Evolutionary conservation across 192 early-diverging fungal genomes (phyloP).

Genomic region (Umbelopsis isabellina): DNA sequence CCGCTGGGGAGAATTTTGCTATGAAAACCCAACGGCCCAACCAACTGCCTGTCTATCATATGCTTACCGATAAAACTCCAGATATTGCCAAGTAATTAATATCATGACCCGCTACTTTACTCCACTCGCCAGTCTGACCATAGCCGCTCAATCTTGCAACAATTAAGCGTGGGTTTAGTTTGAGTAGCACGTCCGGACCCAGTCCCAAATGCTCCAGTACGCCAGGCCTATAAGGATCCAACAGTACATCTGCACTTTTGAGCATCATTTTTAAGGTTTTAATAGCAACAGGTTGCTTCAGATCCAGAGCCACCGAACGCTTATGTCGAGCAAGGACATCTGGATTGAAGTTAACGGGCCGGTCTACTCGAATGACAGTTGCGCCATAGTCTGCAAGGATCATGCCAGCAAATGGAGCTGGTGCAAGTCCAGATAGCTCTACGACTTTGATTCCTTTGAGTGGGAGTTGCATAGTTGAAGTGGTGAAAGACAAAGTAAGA

Average conservation of each 20-base stretch:
- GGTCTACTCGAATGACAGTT: constrained; percentile 66
- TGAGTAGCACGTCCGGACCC: constrained; percentile 60
- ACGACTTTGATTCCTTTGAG: constrained; percentile 57
- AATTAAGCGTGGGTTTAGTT: constrained; percentile 57
- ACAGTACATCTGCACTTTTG: constrained; percentile 58
- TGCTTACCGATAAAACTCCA: constrained; percentile 57
- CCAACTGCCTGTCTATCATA: not conserved
- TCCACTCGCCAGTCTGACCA: constrained; percentile 59
- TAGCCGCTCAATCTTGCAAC: constrained; percentile 71
- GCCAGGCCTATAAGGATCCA: constrained; percentile 73
- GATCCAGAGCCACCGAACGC: constrained; percentile 62
- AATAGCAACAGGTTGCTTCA: constrained; percentile 54
- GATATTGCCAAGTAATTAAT: constrained; percentile 73
- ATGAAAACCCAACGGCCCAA: not conserved
- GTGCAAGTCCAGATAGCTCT: constrained; percentile 71
- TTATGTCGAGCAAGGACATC: constrained; percentile 64
- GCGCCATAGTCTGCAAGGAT: constrained; percentile 72
- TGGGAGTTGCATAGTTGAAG: constrained; percentile 33
- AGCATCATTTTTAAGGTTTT: constrained; percentile 48
- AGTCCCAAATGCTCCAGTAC: constrained; percentile 70
- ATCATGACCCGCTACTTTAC: constrained; percentile 64
- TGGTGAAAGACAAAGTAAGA: constrained; percentile 13
- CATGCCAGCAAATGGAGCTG: constrained; percentile 69
- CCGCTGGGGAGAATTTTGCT: constrained; percentile 23
- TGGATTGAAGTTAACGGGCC: constrained; percentile 37